These are phyloP conservation scores for Linum lewisii DNA, from an alignment of 345 rosid species.

Conservation along the genomic window DNA sequence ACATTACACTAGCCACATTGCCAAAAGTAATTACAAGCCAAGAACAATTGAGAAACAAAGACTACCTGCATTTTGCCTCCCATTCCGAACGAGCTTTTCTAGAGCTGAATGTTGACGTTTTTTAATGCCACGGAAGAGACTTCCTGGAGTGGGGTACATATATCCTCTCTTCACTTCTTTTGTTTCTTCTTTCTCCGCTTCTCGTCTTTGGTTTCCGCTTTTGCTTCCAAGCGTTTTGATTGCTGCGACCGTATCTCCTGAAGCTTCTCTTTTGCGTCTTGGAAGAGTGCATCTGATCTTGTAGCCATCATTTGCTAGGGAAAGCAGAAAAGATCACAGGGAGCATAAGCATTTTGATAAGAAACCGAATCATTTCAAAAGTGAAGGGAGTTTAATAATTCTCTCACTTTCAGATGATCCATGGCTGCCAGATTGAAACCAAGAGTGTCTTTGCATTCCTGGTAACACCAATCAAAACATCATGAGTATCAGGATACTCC, in stretches of 20 bases:
- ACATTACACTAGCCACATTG: neutral
- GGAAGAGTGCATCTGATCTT: conserved; percentile 80
- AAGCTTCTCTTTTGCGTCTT: conserved; percentile 62
- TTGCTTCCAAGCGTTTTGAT: conserved; percentile 41
- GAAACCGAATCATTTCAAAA: neutral
- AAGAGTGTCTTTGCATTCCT: conserved; percentile 81
- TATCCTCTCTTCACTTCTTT: conserved; percentile 35
- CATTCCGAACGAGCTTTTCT: neutral
- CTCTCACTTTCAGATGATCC: conserved; percentile 83
- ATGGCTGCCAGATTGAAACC: conserved; percentile 92
- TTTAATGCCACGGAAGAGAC: no score
- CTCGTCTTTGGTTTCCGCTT: conserved; percentile 41
- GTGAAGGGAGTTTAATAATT: neutral
- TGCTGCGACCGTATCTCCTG: conserved; percentile 48
- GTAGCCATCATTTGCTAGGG: conserved; percentile 81
- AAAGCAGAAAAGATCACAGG: neutral
- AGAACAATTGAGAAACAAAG: neutral
- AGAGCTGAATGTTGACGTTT: neutral
- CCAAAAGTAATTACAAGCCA: neutral
- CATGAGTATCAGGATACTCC: conserved; percentile 1
- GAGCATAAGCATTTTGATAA: neutral
- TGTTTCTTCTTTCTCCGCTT: conserved; percentile 55
- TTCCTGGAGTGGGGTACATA: no score
- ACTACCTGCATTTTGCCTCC: neutral
- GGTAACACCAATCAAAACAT: conserved; percentile 13